A percentile compares a stretch with the other conserved stretches of the same genome.
phyloP scores from a whole-genome alignment of 495 filamentous ascomycete genomes.

The Amphirosellinia nigrospora region DNA sequence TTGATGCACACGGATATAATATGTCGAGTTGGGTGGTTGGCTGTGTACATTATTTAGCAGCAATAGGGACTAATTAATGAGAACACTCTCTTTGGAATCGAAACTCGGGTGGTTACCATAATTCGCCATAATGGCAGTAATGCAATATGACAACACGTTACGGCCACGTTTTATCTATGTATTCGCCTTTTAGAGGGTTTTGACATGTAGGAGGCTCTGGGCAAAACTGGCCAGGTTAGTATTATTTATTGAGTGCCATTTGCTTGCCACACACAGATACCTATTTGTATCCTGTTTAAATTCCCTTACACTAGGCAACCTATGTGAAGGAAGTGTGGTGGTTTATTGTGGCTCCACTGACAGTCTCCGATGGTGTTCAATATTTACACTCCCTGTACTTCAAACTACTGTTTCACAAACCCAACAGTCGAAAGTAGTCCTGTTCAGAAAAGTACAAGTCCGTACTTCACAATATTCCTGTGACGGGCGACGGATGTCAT shows the following conservation, averaged over 20 bases:
- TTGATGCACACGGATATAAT: not conserved
- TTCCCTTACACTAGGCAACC: too few relatives aligned
- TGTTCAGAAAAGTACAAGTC: not conserved
- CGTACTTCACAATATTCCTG: not conserved
- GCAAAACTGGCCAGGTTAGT: too few relatives aligned
- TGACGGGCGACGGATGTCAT: not conserved
- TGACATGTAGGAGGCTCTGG: not conserved
- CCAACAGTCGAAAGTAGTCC: not conserved
- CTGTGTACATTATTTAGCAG: not conserved
- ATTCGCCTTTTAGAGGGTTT: not conserved
- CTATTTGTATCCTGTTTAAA: too few relatives aligned
- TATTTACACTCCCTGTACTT: too few relatives aligned
- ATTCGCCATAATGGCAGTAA: not conserved
- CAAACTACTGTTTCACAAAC: too few relatives aligned
- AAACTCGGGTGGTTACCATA: not conserved
- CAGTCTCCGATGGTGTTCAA: too few relatives aligned
- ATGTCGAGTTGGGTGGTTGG: not conserved
- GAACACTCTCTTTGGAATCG: not conserved
- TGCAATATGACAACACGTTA: too few relatives aligned
- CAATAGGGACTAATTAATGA: constrained; percentile 1
- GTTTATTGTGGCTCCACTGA: too few relatives aligned
- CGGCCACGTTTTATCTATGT: too few relatives aligned
- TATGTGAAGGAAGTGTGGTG: too few relatives aligned
- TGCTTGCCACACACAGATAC: too few relatives aligned
- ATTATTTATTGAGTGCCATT: too few relatives aligned